phyloP scores from a whole-genome alignment of 768 basidiomycete species.

The Hortiboletus campestris region DNA sequence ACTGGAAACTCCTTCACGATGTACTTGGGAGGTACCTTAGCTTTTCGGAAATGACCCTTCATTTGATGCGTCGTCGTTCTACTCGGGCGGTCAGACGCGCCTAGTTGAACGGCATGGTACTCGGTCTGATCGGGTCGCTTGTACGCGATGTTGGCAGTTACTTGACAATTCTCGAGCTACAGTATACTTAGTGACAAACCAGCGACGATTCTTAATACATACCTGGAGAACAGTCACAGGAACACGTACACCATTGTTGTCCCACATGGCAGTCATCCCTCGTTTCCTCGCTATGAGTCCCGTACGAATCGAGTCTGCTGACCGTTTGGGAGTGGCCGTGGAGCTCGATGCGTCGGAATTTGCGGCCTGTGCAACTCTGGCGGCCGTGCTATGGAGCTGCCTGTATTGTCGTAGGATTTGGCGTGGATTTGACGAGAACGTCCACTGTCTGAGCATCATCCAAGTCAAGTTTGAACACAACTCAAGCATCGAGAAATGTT shows the following conservation, averaged over 20 bases:
- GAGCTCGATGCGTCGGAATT: constrained; percentile 19
- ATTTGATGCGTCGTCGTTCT: constrained; percentile 77
- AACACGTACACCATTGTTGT: constrained; percentile 79
- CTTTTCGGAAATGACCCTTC: constrained; percentile 86
- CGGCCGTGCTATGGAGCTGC: constrained; percentile 43
- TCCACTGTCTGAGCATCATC: constrained; percentile 54
- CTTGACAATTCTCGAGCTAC: constrained; percentile 86
- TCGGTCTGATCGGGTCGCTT: constrained; percentile 63
- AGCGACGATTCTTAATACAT: constrained; percentile 19
- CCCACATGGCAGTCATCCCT: constrained; percentile 94
- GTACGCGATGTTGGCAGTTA: constrained; percentile 73
- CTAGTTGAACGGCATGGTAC: constrained; percentile 93
- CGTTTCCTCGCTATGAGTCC: constrained; percentile 93
- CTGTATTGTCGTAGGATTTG: constrained; percentile 36
- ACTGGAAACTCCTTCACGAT: constrained; percentile 88
- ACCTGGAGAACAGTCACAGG: constrained; percentile 97
- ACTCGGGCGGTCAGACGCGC: constrained; percentile 69
- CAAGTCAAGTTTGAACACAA: constrained; percentile 10
- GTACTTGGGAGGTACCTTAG: constrained; percentile 77
- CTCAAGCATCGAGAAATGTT: constrained; percentile 10
- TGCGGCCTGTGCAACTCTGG: constrained; percentile 29
- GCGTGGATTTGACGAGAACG: constrained; percentile 40
- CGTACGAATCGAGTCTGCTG: constrained; percentile 79
- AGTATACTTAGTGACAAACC: constrained; percentile 11
- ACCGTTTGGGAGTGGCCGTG: constrained; percentile 61